phyloP scores from a whole-genome alignment of 2,329 filamentous ascomycete species.

The Nothophaeocryptopus gaeumannii region DNA sequence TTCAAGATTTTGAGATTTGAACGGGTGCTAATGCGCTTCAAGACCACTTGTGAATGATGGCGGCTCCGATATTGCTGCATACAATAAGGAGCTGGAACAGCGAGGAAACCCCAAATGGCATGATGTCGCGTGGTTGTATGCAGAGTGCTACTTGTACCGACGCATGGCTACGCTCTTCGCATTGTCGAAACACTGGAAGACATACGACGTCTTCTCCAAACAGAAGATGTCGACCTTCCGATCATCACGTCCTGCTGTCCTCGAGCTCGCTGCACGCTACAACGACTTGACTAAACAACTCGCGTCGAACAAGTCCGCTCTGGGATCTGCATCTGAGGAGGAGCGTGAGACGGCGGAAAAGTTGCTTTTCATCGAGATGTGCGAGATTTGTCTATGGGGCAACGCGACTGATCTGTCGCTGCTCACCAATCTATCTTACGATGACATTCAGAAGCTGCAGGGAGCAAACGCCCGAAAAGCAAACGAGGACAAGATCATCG shows the following conservation, averaged over 20 bases:
- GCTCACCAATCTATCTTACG: slow-evolving; percentile 83
- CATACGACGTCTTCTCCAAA: slow-evolving; percentile 82
- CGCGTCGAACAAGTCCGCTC: slow-evolving; percentile 48
- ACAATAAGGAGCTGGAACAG: slow-evolving; percentile 80
- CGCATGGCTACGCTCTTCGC: slow-evolving; percentile 78
- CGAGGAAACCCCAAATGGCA: slow-evolving; percentile 78
- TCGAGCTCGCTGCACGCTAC: slow-evolving; percentile 79
- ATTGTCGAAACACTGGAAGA: slow-evolving; percentile 77
- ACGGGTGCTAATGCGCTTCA: background rate
- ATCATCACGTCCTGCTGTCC: slow-evolving; percentile 80
- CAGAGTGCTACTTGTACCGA: slow-evolving; percentile 91
- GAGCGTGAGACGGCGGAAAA: slow-evolving; percentile 67
- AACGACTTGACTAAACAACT: slow-evolving; percentile 69
- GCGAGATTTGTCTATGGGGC: slow-evolving; percentile 94
- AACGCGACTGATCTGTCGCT: slow-evolving; percentile 94
- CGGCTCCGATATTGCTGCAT: slow-evolving; percentile 68
- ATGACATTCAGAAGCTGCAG: slow-evolving; percentile 95
- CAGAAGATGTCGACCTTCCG: slow-evolving; percentile 92
- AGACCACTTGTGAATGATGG: slow-evolving; percentile 77
- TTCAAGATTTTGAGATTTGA: background rate
- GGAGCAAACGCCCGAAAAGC: slow-evolving; percentile 81
- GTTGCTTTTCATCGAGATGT: slow-evolving; percentile 85
- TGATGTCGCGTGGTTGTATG: slow-evolving; percentile 79
- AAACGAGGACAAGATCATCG: slow-evolving; percentile 85
- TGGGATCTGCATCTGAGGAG: slow-evolving; percentile 45